These are phyloP conservation scores for Salix brachista DNA, from an alignment of 345 rosid genomes.

Conservation along the genomic window DNA sequence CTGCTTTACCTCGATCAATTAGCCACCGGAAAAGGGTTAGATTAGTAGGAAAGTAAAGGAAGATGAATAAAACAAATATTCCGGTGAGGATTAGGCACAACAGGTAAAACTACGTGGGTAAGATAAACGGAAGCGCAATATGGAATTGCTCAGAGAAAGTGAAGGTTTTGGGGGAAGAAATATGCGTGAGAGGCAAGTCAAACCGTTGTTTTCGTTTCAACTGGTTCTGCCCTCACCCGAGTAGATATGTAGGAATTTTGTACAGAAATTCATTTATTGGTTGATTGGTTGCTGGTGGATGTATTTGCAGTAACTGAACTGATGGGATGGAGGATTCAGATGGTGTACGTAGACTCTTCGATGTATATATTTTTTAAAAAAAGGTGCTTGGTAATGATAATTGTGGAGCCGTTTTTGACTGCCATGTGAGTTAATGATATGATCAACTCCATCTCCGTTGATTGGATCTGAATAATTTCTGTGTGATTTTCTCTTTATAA, in stretches of 20 bases:
- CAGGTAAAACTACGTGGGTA: not conserved
- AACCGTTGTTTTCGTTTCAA: not conserved
- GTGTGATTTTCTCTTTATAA: too few relatives aligned
- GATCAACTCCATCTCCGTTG: too few relatives aligned
- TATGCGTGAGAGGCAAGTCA: not conserved
- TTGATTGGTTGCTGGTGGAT: constrained; percentile 30
- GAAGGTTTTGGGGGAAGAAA: constrained; percentile 8
- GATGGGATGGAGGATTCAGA: constrained; percentile 14
- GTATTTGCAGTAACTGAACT: constrained; percentile 15
- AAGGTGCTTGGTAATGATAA: not conserved
- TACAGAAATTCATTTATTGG: constrained; percentile 51
- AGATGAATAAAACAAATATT: not conserved
- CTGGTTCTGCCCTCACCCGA: constrained; percentile 9
- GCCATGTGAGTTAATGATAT: not conserved
- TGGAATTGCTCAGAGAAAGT: constrained; percentile 5
- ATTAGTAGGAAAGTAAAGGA: not conserved
- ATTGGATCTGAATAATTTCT: not conserved
- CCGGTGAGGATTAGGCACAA: constrained; percentile 1
- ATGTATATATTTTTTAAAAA: too few relatives aligned
- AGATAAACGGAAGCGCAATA: not conserved
- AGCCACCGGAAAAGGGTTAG: not conserved
- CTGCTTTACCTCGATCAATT: not conserved
- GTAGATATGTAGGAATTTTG: constrained; percentile 33
- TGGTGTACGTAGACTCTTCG: not conserved
- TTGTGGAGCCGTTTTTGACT: not conserved